Evolutionary conservation across 176 grass and related monocot genomes (phyloP), one percentile per base, ranked within the genome.

Genomic region (Tillandsia leiboldiana): DNA sequence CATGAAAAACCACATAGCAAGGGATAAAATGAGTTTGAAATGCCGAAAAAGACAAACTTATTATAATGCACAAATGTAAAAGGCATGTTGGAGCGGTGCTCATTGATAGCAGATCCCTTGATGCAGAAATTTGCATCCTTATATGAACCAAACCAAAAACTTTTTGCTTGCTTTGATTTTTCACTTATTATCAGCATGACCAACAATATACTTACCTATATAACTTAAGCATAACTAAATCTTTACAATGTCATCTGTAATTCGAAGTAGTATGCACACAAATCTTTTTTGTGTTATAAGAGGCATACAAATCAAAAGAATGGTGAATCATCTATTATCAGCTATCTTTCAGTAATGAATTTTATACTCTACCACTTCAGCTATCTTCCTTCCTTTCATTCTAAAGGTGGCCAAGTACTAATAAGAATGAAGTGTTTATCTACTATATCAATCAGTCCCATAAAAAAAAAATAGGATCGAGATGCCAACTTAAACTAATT

Each of bases 11-110:
- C 33, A 65, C 18, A 24, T 50, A 67, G 22, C 22, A 72, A 9
- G 64, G 81, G 47, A 73, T 67, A 26, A 68, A 51, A 10, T 65
- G 4, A 53, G 33, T 42, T 42, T 42, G 5, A 42, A 42, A 42
- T 42, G 33, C 5, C 1, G 33, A 42, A 7, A 42, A 7, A 42
- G 33, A 42, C 5, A 42, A 42, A 42, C 33, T 42, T 6, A 42
- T 42, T 42, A 61, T 61, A 61, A 20, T 7, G 56, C 56, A 23
- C 17, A 61, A 61, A 61, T 18, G 15, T 61, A 20, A 9, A 61
- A 61, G 56, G 7, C 5, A 15, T 61, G n/a, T 20, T 20, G 10
- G 14, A 61, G 56, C 13, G 18, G 7, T 42, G 33, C 33, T 42
- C 33, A 42, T 42, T 42, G 6, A 42, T 42, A 42, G 33, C 4